These are phyloP conservation scores for Lactifluus hygrophoroides DNA, from an alignment of 768 basidiomycete genomes.

Conservation along the genomic window DNA sequence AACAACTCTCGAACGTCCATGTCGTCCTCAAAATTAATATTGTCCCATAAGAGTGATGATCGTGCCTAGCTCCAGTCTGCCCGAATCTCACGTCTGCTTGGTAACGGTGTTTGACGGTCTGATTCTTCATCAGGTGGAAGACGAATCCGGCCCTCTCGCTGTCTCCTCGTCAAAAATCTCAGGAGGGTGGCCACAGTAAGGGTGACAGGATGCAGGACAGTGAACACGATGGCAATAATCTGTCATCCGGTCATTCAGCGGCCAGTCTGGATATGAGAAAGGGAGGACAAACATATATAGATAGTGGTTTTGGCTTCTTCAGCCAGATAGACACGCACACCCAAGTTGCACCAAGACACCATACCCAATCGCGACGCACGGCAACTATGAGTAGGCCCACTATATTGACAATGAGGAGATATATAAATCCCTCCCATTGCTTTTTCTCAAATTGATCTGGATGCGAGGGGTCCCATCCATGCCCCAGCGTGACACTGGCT, in stretches of 20 bases:
- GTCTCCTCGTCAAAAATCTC: slow-evolving; percentile 26
- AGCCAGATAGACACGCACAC: slow-evolving; percentile 59
- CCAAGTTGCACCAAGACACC: slow-evolving; percentile 71
- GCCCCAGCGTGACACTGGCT: slow-evolving; percentile 59
- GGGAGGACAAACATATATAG: slow-evolving; percentile 47
- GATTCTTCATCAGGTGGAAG: slow-evolving; percentile 34
- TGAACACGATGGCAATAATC: slow-evolving; percentile 57
- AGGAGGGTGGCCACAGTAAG: slow-evolving; percentile 40
- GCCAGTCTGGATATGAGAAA: not conserved
- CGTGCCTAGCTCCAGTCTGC: slow-evolving; percentile 12
- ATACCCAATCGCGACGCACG: slow-evolving; percentile 59
- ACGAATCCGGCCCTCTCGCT: slow-evolving; percentile 32
- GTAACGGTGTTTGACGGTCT: not conserved
- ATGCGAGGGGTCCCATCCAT: slow-evolving; percentile 46
- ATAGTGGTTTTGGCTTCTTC: slow-evolving; percentile 49
- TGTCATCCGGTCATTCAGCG: slow-evolving; percentile 23
- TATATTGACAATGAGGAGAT: slow-evolving; percentile 55
- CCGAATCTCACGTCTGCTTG: slow-evolving; percentile 1
- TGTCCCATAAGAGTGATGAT: not conserved
- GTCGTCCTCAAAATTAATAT: not conserved
- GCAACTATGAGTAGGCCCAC: slow-evolving; percentile 41
- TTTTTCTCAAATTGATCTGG: slow-evolving; percentile 49
- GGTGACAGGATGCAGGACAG: slow-evolving; percentile 54
- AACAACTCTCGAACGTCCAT: not conserved
- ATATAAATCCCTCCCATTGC: slow-evolving; percentile 66